Percentiles rank a stretch among this genome's conserved stretches.
Conservation (phyloP, 2,329 filamentous ascomycete genomes). For the Pyricularia pennisetigena region DNA sequence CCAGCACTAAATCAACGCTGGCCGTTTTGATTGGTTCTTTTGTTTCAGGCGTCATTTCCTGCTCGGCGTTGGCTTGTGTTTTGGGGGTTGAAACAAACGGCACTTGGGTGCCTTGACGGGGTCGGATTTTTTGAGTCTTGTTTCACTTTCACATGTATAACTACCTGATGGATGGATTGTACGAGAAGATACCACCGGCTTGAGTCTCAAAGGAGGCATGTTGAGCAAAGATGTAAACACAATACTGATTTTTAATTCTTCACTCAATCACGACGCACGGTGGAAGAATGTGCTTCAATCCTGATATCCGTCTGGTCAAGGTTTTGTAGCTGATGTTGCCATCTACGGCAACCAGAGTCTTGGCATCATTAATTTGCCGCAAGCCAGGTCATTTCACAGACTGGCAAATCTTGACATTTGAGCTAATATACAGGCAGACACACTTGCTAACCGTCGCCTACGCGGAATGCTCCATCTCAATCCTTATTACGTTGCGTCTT, state of each 20-base stretch:
- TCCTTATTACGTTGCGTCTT: not conserved
- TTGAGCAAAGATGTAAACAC: not conserved
- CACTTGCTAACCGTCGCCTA: not conserved
- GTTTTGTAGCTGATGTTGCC: not conserved
- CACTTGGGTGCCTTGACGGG: not conserved
- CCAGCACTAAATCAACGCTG: constrained; percentile 59
- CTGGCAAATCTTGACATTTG: not conserved
- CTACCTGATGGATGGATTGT: not conserved
- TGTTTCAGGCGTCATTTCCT: not conserved
- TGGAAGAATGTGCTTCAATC: not conserved
- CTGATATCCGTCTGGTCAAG: not conserved
- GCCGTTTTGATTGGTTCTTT: not conserved
- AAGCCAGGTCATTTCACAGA: not conserved
- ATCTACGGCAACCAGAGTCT: not conserved
- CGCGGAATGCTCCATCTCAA: not conserved
- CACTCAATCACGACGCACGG: not conserved
- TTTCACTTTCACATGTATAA: constrained; percentile 3
- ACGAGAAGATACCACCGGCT: constrained; percentile 3
- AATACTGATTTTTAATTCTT: not conserved
- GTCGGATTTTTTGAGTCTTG: not conserved
- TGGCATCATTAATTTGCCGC: not conserved
- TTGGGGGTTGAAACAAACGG: not conserved
- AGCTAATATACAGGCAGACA: not conserved
- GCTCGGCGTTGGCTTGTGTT: not conserved
- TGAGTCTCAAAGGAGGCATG: not conserved